A percentile compares a stretch with the other conserved stretches of the same genome.
Conservation (phyloP, 805 yeast species). For the Cyberlindnera lachancei region DNA sequence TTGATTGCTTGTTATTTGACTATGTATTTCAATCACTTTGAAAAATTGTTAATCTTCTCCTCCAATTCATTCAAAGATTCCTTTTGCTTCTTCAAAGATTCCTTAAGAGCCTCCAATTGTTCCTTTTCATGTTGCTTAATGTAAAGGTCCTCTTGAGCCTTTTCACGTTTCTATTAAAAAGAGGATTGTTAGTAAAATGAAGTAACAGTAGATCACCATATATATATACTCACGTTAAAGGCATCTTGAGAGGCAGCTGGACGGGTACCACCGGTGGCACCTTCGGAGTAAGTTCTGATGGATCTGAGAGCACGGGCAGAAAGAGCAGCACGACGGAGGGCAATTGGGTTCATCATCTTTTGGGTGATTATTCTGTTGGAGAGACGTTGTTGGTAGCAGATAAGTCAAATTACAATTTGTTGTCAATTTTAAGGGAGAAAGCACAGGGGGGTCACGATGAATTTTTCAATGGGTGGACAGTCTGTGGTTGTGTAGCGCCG, state of each 20-base stretch:
- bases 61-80: slow-evolving; percentile 46
- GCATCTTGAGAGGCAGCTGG: slow-evolving; percentile 47
- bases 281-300: slow-evolving; percentile 38
- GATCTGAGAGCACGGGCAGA: slow-evolving; percentile 20
- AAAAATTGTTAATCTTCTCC: slow-evolving; percentile 28
- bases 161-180: slow-evolving; percentile 65
- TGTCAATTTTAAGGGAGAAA: not conserved
- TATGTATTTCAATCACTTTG: slow-evolving; percentile 1
- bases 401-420: not conserved
- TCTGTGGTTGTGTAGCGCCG: not conserved
- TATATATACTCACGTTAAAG: slow-evolving; percentile 47
- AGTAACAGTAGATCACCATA: not conserved
- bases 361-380: slow-evolving; percentile 1
- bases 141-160: slow-evolving; percentile 82
- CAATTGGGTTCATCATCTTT: slow-evolving; percentile 19
- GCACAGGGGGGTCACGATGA: not conserved
- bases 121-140: slow-evolving; percentile 87
- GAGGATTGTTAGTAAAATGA: no score
- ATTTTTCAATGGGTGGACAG: not conserved
- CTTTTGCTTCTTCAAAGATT: slow-evolving; percentile 71
- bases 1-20: no score
- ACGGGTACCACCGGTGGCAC: slow-evolving; percentile 56
- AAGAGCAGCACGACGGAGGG: slow-evolving; percentile 33
- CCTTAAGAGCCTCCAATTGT: slow-evolving; percentile 68
- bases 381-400: not conserved